These are phyloP conservation scores for Termitomyces sp. DNA, from an alignment of 1,284 basidiomycete species.

Conservation along the genomic window DNA sequence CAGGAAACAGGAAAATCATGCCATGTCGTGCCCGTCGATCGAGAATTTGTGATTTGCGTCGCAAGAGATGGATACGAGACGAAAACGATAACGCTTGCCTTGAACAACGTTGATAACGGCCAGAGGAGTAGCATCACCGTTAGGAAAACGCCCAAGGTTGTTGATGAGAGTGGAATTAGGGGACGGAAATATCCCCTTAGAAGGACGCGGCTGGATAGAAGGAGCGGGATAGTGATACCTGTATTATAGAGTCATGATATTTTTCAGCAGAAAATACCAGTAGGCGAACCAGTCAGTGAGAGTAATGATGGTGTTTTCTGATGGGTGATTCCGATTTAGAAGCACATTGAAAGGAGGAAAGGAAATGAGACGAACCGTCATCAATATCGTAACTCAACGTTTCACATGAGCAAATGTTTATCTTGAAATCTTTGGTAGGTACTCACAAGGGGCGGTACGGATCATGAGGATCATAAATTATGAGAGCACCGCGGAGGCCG, in stretches of 20 bases:
- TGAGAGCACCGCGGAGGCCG: background rate
- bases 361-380: background rate
- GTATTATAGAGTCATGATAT: background rate
- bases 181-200: background rate
- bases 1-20: slow-evolving; percentile 10
- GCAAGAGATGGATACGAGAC: slow-evolving; percentile 37
- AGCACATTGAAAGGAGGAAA: background rate
- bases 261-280: no score
- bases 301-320: slow-evolving; percentile 25
- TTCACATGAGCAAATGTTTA: background rate
- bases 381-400: background rate
- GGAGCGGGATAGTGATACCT: background rate
- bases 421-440: background rate
- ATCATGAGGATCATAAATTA: background rate
- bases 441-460: background rate
- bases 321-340: background rate
- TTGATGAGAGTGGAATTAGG: background rate
- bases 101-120: slow-evolving; percentile 24
- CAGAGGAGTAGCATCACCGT: slow-evolving; percentile 32
- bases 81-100: slow-evolving; percentile 35
- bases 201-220: background rate
- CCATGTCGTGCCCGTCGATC: slow-evolving; percentile 34
- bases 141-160: slow-evolving; percentile 25
- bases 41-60: slow-evolving; percentile 37
- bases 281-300: slow-evolving; percentile 26